Base-by-base conservation (phyloP, 306 rosid species). In the Carpinus fangiana region DNA sequence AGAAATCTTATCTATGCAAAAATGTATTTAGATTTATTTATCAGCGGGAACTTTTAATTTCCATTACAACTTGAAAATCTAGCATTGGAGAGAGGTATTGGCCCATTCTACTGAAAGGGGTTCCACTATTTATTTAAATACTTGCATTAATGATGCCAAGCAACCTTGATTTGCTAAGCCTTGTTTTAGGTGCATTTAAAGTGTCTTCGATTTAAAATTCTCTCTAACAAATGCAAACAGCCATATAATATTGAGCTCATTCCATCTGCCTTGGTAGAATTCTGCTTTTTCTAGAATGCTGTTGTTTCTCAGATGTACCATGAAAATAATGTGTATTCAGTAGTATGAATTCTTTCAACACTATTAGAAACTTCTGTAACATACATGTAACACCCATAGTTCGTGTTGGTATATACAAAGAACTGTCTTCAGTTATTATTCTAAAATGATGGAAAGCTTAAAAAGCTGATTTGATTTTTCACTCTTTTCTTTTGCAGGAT, bases 401-500 rank as follows among this genome's bases (percentile, higher is more conserved):
- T 61, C 36, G 48, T 17, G 26, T 66, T 21, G 5, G 18, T 14
- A 66, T 18, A 41, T 66, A 50, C 28, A 43, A 18, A 17, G 23
- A 36, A 38, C 23, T 36, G 71, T 38, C 26, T 62, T 62, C 12
- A 1, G 7, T 4, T 65, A 9, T 28, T 36, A 45, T 8, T 70
- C 53, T 48, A 70, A 60, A 60, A 38, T 20, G 7, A 0, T 67
- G 45, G 28, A 57, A 60, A 74, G 74, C 51, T 46, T 68, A 65
- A 18, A 45, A 74, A 57, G 55, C 41, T 72, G 64, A 69, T 12
- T 54, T 9, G 75, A 9, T 14, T 53, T 26, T 73, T 78, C 9
- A 51, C 73, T 20, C 20, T 31, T 53, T 81, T 74, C 28, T 61
- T 69, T 52, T 70, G 66, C 82, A 94, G 97, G 98, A 94, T 83